phyloP scores from a whole-genome alignment of 1,284 basidiomycete genomes.

The Ceratobasidium sp. region DNA sequence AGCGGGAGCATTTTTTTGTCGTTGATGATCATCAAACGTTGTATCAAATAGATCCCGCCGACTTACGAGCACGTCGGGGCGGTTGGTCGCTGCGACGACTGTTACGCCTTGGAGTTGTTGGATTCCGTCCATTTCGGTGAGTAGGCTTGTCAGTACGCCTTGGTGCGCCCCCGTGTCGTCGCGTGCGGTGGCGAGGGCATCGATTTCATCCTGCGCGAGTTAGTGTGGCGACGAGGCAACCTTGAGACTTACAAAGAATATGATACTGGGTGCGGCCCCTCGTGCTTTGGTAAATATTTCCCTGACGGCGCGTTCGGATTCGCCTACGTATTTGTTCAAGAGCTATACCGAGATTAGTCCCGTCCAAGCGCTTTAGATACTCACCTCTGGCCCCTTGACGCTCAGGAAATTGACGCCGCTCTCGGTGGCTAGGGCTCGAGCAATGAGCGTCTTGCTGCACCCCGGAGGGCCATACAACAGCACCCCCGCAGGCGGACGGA shows the following conservation, averaged over 20 bases:
- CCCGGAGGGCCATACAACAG: slow-evolving; percentile 97
- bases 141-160: slow-evolving; percentile 88
- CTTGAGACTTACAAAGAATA: slow-evolving; percentile 82
- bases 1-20: slow-evolving; percentile 29
- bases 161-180: slow-evolving; percentile 69
- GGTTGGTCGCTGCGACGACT: slow-evolving; percentile 94
- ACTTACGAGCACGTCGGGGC: slow-evolving; percentile 88
- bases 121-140: slow-evolving; percentile 99
- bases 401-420: slow-evolving; percentile 96
- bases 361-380: slow-evolving; percentile 40
- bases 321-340: slow-evolving; percentile 96
- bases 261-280: slow-evolving; percentile 90
- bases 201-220: slow-evolving; percentile 88
- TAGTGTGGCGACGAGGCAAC: background rate
- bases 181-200: slow-evolving; percentile 87
- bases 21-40: slow-evolving; percentile 32
- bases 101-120: slow-evolving; percentile 93
- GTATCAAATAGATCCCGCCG: slow-evolving; percentile 36
- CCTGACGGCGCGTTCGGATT: slow-evolving; percentile 92
- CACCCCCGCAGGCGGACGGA: slow-evolving; percentile 87
- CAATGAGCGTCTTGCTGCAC: slow-evolving; percentile 95
- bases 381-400: slow-evolving; percentile 96
- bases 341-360: slow-evolving; percentile 60
- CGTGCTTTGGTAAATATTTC: slow-evolving; percentile 96
- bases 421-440: slow-evolving; percentile 92